Percentiles rank a stretch among this genome's conserved stretches.
These are phyloP conservation scores for Pelargonium citronellum DNA, from an alignment of 441 rosid species.

Conservation along the genomic window DNA sequence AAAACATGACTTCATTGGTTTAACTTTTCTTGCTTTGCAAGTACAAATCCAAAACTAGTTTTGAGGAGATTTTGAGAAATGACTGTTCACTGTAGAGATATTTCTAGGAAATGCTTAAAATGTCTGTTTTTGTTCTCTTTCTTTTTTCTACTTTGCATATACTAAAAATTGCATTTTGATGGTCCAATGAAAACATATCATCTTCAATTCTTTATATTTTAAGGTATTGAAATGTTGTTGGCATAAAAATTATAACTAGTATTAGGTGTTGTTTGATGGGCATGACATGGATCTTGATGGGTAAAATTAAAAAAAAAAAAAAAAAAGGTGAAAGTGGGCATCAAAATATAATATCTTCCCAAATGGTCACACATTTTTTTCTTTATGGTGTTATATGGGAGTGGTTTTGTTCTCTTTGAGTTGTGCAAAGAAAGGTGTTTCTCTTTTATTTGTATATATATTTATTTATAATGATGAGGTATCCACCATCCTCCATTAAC, in stretches of 20 bases:
- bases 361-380: background rate
- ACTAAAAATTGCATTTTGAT: too few species aligned
- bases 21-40: background rate
- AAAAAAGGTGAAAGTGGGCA: conserved; percentile 2
- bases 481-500: background rate
- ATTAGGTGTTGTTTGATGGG: background rate
- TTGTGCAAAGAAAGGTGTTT: conserved; percentile 6
- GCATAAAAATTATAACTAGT: too few species aligned
- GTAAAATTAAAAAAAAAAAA: background rate
- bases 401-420: conserved; percentile 6
- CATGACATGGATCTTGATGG: conserved; percentile 6
- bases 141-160: too few species aligned
- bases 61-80: background rate
- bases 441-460: background rate
- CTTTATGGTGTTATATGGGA: conserved; percentile 5
- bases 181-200: too few species aligned
- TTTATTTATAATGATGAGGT: conserved; percentile 3
- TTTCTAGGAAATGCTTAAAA: background rate
- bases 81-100: background rate
- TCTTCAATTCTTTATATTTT: too few species aligned
- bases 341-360: background rate
- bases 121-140: too few species aligned
- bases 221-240: too few species aligned
- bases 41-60: conserved; percentile 2
- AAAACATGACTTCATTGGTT: background rate